Evolutionary conservation across 2,329 filamentous ascomycete genomes (phyloP).

Genomic region (Huntiella decipiens): DNA sequence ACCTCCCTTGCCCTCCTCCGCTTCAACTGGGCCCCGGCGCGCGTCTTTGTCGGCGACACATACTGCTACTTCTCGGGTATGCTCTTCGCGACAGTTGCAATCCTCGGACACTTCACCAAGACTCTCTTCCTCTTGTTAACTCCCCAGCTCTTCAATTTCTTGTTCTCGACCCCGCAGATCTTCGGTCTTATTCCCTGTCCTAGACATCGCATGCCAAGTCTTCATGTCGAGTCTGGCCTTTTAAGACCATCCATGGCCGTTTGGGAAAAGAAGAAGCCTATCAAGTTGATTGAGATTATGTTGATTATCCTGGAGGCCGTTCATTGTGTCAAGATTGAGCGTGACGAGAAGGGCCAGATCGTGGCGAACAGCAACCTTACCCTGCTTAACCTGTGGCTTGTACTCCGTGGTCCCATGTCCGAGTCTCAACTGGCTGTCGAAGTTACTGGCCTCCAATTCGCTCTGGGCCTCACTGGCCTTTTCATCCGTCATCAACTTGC

Average conservation of each 20-base stretch:
- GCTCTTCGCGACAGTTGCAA: slow-evolving; percentile 94
- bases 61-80: slow-evolving; percentile 99
- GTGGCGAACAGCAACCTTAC: slow-evolving; percentile 78
- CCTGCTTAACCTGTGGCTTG: slow-evolving; percentile 85
- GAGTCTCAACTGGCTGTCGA: slow-evolving; percentile 71
- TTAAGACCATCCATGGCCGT: slow-evolving; percentile 72
- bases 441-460: slow-evolving; percentile 58
- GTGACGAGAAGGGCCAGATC: slow-evolving; percentile 50
- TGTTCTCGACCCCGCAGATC: slow-evolving; percentile 82
- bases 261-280: slow-evolving; percentile 54
- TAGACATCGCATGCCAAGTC: slow-evolving; percentile 73
- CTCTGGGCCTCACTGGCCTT: slow-evolving; percentile 61
- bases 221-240: slow-evolving; percentile 68
- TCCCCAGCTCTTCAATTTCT: slow-evolving; percentile 90
- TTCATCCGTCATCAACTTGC: slow-evolving; percentile 75
- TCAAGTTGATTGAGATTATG: slow-evolving; percentile 37
- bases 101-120: slow-evolving; percentile 95
- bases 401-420: slow-evolving; percentile 80
- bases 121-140: slow-evolving; percentile 79
- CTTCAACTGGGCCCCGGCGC: slow-evolving; percentile 93
- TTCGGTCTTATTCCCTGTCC: slow-evolving; percentile 84
- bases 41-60: slow-evolving; percentile 92
- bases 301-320: slow-evolving; percentile 52
- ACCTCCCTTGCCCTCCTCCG: slow-evolving; percentile 70
- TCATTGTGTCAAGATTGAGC: slow-evolving; percentile 46